Evolutionary conservation across 306 rosid genomes (phyloP).

Genomic region (Rosa lucieae): DNA sequence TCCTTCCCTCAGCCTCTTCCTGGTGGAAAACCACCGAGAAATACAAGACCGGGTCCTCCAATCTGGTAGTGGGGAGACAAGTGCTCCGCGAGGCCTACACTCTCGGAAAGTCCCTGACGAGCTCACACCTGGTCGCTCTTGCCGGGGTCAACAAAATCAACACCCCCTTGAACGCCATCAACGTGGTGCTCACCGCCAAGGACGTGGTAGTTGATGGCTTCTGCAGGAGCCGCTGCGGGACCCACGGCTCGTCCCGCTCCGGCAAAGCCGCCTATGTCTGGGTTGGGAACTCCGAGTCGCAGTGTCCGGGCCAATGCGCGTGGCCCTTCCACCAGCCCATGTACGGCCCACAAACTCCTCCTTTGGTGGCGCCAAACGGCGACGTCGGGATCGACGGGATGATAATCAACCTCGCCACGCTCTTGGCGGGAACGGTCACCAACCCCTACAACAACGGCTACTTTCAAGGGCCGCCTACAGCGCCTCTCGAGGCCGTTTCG

Average conservation of each 20-base stretch:
- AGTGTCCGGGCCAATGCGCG: slow-evolving; percentile 90
- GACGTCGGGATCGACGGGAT: slow-evolving; percentile 94
- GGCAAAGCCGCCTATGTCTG: slow-evolving; percentile 58
- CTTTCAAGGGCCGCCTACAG: slow-evolving; percentile 73
- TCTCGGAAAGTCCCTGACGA: slow-evolving; percentile 57
- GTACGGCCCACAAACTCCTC: slow-evolving; percentile 86
- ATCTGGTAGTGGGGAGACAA: slow-evolving; percentile 66
- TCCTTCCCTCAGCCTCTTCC: slow-evolving; percentile 51
- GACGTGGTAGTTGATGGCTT: slow-evolving; percentile 81
- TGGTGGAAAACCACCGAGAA: slow-evolving; percentile 91
- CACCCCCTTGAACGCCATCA: slow-evolving; percentile 46
- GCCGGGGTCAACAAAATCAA: slow-evolving; percentile 36
- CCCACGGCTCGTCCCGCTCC: slow-evolving; percentile 42
- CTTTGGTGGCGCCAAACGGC: slow-evolving; percentile 81
- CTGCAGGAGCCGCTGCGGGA: slow-evolving; percentile 71
- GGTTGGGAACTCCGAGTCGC: slow-evolving; percentile 87
- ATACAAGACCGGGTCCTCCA: slow-evolving; percentile 63
- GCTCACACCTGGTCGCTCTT: slow-evolving; percentile 45
- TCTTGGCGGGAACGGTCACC: slow-evolving; percentile 86
- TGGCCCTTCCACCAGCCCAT: slow-evolving; percentile 97
- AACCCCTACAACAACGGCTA: slow-evolving; percentile 83
- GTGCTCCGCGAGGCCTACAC: slow-evolving; percentile 53
- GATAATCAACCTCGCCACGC: slow-evolving; percentile 77
- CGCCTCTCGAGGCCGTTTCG: slow-evolving; percentile 84
- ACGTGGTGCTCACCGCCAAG: slow-evolving; percentile 63